Conservation (phyloP, 768 basidiomycete species). For the Amanita rubescens region DNA sequence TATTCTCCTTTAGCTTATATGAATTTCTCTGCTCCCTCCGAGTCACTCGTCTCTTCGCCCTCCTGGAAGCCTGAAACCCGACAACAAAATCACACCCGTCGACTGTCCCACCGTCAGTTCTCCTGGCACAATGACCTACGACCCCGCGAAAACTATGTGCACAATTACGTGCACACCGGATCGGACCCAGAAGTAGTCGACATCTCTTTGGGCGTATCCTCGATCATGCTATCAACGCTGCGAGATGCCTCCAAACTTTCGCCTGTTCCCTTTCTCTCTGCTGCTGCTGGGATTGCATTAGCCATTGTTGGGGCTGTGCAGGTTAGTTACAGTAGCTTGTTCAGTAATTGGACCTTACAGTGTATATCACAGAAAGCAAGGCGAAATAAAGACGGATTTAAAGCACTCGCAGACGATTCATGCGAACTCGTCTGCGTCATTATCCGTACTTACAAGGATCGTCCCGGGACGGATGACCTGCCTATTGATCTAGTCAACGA, state of each 20-base stretch:
- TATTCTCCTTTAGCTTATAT: too few relatives aligned
- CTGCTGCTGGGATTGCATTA: slow-evolving; percentile 3
- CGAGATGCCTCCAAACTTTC: slow-evolving; percentile 1
- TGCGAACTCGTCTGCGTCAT: slow-evolving; percentile 4
- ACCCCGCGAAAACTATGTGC: too few relatives aligned
- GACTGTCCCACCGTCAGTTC: too few relatives aligned
- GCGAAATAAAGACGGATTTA: neutral
- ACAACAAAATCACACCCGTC: too few relatives aligned
- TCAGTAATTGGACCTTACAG: neutral
- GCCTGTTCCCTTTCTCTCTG: neutral
- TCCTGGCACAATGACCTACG: too few relatives aligned
- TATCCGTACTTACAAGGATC: neutral
- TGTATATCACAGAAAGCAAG: neutral
- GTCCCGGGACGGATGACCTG: neutral
- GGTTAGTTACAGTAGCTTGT: neutral
- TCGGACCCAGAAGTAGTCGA: neutral
- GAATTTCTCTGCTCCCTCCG: too few relatives aligned
- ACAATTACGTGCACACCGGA: too few relatives aligned
- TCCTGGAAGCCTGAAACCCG: too few relatives aligned
- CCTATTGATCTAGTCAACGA: neutral
- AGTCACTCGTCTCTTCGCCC: too few relatives aligned
- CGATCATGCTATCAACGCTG: neutral
- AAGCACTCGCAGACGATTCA: slow-evolving; percentile 4
- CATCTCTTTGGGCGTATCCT: neutral
- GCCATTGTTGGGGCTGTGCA: neutral